Conservation (phyloP, 768 basidiomycete genomes). For the Podaxis sp. region DNA sequence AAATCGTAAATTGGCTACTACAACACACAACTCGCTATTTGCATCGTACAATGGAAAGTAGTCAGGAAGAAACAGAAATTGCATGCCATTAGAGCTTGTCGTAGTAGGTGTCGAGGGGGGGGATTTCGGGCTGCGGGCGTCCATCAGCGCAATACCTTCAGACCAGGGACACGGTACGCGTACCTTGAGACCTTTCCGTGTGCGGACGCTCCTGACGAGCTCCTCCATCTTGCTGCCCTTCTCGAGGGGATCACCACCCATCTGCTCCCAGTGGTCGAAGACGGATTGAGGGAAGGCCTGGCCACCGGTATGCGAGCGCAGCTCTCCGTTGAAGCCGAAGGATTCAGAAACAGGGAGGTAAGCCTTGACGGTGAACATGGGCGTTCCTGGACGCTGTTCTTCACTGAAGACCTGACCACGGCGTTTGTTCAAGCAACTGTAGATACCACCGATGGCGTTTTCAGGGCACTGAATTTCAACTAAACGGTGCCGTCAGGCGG, state of each 20-base stretch:
- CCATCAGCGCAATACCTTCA: background rate
- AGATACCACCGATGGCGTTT: constrained; percentile 96
- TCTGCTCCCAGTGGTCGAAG: constrained; percentile 90
- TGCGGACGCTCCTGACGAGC: constrained; percentile 78
- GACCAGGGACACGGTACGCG: constrained; percentile 11
- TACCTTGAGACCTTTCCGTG: constrained; percentile 94
- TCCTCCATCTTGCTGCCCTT: constrained; percentile 92
- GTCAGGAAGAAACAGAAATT: constrained; percentile 19
- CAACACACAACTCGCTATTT: constrained; percentile 18
- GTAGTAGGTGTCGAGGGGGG: constrained; percentile 86
- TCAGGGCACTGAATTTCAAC: constrained; percentile 99
- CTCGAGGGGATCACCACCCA: constrained; percentile 81
- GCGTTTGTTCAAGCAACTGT: constrained; percentile 90
- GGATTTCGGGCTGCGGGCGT: constrained; percentile 73
- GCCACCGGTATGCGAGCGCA: constrained; percentile 88
- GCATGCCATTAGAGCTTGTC: constrained; percentile 72
- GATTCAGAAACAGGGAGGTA: constrained; percentile 91
- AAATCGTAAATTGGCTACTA: constrained; percentile 21
- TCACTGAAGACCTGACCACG: constrained; percentile 98
- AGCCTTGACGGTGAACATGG: constrained; percentile 99
- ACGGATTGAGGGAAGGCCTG: constrained; percentile 98
- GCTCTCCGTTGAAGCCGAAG: constrained; percentile 97
- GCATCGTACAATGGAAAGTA: background rate
- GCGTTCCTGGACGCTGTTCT: constrained; percentile 95
- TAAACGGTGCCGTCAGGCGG: constrained; percentile 25